phyloP scores from a whole-genome alignment of 2,329 filamentous ascomycete genomes.

The Botrytis aclada region DNA sequence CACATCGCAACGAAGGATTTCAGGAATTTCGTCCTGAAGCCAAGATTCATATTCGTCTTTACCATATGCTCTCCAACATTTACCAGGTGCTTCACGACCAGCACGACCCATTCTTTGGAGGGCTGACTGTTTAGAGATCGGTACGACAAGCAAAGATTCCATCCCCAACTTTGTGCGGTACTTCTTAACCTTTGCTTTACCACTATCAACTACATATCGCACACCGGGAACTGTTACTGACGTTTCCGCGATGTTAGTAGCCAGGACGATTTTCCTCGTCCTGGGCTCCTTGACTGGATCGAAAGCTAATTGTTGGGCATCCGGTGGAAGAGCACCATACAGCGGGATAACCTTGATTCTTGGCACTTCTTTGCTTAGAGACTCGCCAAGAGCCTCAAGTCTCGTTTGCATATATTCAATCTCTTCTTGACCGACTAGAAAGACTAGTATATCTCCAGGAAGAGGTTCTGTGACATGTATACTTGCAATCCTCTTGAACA shows the following conservation, averaged over 20 bases:
- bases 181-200: constrained; percentile 92
- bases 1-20: constrained; percentile 88
- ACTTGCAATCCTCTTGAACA: constrained; percentile 78
- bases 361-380: constrained; percentile 71
- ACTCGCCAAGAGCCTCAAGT: constrained; percentile 73
- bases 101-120: constrained; percentile 90
- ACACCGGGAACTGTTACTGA: constrained; percentile 95
- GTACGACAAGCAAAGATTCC: constrained; percentile 84
- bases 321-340: constrained; percentile 85
- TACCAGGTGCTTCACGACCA: constrained; percentile 85
- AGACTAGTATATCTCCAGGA: constrained; percentile 92
- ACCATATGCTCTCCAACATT: constrained; percentile 87
- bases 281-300: constrained; percentile 65
- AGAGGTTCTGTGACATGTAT: constrained; percentile 84
- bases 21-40: constrained; percentile 73
- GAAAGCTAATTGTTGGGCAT: constrained; percentile 84
- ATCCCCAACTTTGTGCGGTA: constrained; percentile 81
- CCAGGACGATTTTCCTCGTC: constrained; percentile 84
- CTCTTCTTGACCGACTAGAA: constrained; percentile 88
- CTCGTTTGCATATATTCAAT: constrained; percentile 79
- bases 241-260: constrained; percentile 98
- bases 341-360: constrained; percentile 72
- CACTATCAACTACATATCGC: constrained; percentile 85
- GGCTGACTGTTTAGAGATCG: constrained; percentile 89
- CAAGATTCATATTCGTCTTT: constrained; percentile 69